phyloP scores from a whole-genome alignment of 805 yeast genomes.

The Lipomyces kockii region DNA sequence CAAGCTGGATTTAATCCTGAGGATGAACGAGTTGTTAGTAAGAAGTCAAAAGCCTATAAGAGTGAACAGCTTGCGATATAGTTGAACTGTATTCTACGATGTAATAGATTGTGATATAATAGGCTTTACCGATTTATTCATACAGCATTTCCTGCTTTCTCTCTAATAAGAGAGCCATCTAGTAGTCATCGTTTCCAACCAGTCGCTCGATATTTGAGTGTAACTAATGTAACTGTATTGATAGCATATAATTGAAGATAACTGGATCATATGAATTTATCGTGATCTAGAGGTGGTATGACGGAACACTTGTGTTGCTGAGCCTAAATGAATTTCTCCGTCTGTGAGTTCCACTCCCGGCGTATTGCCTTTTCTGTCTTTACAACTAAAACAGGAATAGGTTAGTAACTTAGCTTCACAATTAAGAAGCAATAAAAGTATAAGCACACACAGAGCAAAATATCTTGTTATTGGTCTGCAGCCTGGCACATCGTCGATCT shows the following conservation, averaged over 20 bases:
- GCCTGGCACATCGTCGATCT: conserved; percentile 9
- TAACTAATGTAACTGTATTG: not conserved
- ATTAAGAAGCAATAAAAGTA: not conserved
- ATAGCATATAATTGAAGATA: too few relatives aligned
- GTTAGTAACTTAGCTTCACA: not conserved
- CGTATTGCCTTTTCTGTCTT: conserved; percentile 2
- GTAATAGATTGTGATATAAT: conserved; percentile 2
- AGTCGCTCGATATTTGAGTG: too few relatives aligned
- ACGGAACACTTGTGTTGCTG: not conserved
- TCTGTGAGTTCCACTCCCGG: not conserved
- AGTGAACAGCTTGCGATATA: not conserved
- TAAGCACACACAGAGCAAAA: conserved; percentile 20
- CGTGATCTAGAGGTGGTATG: not conserved
- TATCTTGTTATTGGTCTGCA: conserved; percentile 20
- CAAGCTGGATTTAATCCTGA: conserved; percentile 90
- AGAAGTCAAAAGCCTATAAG: conserved; percentile 16
- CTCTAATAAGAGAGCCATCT: too few relatives aligned
- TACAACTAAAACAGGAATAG: conserved; percentile 2
- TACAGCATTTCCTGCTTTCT: too few relatives aligned
- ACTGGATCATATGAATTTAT: not conserved
- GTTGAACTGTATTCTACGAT: not conserved
- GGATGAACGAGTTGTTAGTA: conserved; percentile 59
- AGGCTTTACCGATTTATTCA: too few relatives aligned
- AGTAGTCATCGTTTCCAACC: too few relatives aligned
- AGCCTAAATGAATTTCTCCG: not conserved